These are phyloP conservation scores for Mallotus japonicus DNA, from an alignment of 441 rosid genomes.

Conservation along the genomic window DNA sequence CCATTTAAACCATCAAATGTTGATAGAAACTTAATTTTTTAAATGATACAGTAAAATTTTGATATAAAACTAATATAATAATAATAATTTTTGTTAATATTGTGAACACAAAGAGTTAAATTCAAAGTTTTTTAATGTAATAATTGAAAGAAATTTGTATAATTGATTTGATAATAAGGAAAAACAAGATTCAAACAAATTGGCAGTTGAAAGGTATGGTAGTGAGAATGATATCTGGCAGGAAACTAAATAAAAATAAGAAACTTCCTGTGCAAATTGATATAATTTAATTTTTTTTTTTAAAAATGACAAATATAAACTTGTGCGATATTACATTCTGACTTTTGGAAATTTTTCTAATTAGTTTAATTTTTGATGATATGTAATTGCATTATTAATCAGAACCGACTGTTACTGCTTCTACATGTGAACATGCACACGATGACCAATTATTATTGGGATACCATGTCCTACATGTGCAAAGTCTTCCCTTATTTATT, in stretches of 20 bases:
- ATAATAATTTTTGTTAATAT: background rate
- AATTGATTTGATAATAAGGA: background rate
- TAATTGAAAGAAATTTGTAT: background rate
- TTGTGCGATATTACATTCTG: background rate
- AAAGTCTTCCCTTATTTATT: background rate
- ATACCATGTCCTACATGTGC: background rate
- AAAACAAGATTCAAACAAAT: background rate
- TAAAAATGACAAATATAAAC: too few relatives aligned
- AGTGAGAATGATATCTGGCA: conserved; percentile 11
- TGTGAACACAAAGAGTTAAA: background rate
- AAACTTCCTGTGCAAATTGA: background rate
- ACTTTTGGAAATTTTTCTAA: too few relatives aligned
- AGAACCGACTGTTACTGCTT: background rate
- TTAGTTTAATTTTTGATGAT: background rate
- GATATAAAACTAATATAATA: background rate
- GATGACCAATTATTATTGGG: background rate
- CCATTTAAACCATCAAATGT: too few relatives aligned
- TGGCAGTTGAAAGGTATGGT: conserved; percentile 15
- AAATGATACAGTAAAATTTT: too few relatives aligned
- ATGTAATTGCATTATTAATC: background rate
- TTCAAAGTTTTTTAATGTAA: background rate
- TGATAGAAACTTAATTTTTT: too few relatives aligned
- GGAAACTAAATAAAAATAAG: background rate
- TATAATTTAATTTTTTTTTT: background rate
- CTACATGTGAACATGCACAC: background rate